Base-by-base conservation (phyloP, 306 rosid species). In the Hippophae gyantsensis region DNA sequence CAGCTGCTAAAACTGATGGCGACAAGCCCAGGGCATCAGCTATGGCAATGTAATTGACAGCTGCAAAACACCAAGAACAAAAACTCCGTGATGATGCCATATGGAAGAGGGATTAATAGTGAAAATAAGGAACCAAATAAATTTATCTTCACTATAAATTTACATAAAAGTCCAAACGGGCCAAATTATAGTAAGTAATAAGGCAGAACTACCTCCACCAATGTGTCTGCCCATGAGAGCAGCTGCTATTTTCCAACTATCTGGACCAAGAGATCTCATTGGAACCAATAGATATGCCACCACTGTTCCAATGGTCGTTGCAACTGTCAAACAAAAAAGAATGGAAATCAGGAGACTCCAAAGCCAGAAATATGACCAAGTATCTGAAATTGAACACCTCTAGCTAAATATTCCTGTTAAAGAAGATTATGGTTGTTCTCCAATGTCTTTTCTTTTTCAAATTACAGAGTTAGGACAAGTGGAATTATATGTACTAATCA, bases 191-290 rank as follows among this genome's bases (percentile, higher is more conserved):
- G 8, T 48, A 40, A 43, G 59, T 61, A 9, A 50, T 40, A 43
- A 61, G 54, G 67, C 38, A 52, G 5, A 56, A 72, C 49, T 75
- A 84, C 95, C 84, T 81, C 95, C 89, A 42, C 92, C 92, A 60
- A 84, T 84, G 63, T 87, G 95, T 68, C 92, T 73, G 38, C 95
- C 95, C 92, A 87, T 87, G 46, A 84, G 85, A 13, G 92, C 89
- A 43, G 92, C 86, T 61, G 95, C 92, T 63, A 87, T 82, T 79
- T 81, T 81, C 95, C 95, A 84, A 73, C 95, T 73, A 59, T 87
- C 87, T 48, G 68, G 78, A 71, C 92, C 95, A 58, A 87, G 92
- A 11, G 95, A 79, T 62, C 79, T 74, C 95, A 87, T 81, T 43
- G 92, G 92, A 63, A 82, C 89, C 45, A 87, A 73, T 41, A 73